phyloP scores from a whole-genome alignment of 768 basidiomycete genomes.

The Pleurotus cornucopiae region DNA sequence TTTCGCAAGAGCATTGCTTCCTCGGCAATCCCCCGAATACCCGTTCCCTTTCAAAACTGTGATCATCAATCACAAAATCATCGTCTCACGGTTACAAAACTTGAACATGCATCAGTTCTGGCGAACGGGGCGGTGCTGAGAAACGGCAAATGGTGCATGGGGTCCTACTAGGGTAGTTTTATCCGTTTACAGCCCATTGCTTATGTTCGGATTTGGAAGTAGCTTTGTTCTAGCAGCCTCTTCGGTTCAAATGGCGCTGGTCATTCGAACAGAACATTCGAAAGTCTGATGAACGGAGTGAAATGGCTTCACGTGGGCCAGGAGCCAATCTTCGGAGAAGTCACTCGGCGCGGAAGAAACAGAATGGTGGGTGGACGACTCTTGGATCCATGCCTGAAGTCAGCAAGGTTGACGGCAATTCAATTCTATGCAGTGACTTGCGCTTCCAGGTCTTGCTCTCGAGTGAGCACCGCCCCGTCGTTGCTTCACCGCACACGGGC shows the following conservation, averaged over 20 bases:
- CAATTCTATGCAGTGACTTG: not conserved
- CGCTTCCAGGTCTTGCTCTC: not conserved
- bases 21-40: constrained; percentile 12
- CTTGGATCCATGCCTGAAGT: not conserved
- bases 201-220: not conserved
- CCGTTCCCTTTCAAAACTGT: not conserved
- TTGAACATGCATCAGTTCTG: not conserved
- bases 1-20: not conserved
- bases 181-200: not conserved
- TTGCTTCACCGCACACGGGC: not conserved
- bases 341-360: not conserved
- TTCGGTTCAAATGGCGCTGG: not conserved
- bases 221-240: not conserved
- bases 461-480: not conserved
- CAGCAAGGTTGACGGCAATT: not conserved
- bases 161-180: not conserved
- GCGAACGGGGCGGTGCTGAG: not conserved
- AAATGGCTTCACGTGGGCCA: not conserved
- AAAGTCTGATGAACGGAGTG: not conserved
- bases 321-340: constrained; percentile 1
- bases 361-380: not conserved
- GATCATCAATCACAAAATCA: not conserved
- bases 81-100: not conserved
- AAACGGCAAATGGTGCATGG: not conserved
- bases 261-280: not conserved